Percentiles rank a stretch among this genome's conserved stretches.
Evolutionary conservation across 108 stramenopile species (phyloP).

Genomic region (Nannochloropsis oceanica): DNA sequence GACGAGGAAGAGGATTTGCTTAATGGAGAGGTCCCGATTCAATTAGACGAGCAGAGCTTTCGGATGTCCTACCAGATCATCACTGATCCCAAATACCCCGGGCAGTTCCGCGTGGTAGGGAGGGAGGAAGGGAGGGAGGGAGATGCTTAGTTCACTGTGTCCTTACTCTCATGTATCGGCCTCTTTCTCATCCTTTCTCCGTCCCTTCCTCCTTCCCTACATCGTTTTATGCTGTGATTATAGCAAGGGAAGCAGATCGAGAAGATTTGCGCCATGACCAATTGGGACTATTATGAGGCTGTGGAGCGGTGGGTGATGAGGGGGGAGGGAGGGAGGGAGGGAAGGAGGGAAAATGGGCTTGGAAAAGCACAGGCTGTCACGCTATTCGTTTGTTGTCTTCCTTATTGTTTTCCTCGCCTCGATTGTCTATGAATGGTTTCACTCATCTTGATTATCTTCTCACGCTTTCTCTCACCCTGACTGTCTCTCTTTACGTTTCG

Average conservation of each 20-base stretch:
- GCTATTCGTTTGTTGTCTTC: not conserved
- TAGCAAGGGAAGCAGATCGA: not conserved
- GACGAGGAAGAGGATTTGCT: too few species aligned
- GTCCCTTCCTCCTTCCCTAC: not conserved
- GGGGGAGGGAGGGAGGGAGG: not conserved
- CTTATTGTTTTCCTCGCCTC: not conserved
- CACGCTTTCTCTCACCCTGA: too few species aligned
- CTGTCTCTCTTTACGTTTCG: too few species aligned
- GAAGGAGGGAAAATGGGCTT: not conserved
- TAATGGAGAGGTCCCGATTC: too few species aligned
- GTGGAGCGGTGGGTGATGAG: not conserved
- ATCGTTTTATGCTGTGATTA: too few species aligned
- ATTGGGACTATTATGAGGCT: constrained; percentile 30
- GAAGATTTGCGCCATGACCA: constrained; percentile 10
- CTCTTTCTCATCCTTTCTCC: not conserved
- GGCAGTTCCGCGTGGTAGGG: constrained; percentile 24
- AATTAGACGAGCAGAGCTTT: too few species aligned
- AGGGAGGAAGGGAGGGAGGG: not conserved
- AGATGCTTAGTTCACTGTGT: not conserved
- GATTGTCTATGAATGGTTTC: not conserved
- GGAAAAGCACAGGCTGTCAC: not conserved
- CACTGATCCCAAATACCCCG: constrained; percentile 18
- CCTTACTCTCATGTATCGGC: not conserved
- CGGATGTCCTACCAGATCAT: constrained; percentile 1
- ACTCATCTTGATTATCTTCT: too few species aligned